Evolutionary conservation across 305 asterid species (phyloP).

Genomic region (Caryopteris hybrid): DNA sequence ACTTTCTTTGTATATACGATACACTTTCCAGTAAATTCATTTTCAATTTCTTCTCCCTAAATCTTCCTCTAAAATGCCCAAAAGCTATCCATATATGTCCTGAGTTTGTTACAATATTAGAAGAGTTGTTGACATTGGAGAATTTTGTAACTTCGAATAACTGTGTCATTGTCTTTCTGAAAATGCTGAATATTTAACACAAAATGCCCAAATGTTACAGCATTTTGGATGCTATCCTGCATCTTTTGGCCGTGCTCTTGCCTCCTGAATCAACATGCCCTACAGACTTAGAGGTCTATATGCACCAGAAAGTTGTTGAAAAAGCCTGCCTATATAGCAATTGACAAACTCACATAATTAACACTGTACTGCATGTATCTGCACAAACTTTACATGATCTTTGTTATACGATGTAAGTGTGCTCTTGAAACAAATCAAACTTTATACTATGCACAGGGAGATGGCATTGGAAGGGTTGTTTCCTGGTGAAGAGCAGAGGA

Average conservation of each 20-base stretch:
- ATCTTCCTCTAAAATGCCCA: neutral
- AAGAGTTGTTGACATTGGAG: neutral
- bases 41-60: neutral
- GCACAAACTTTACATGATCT: slow-evolving; percentile 10
- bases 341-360: neutral
- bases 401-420: neutral
- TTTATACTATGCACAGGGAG: slow-evolving; percentile 55
- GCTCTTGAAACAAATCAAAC: slow-evolving; percentile 14
- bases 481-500: slow-evolving; percentile 80
- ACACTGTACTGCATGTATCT: neutral
- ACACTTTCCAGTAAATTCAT: neutral
- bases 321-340: slow-evolving; percentile 7
- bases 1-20: neutral
- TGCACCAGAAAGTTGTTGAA: neutral
- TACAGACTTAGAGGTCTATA: slow-evolving; percentile 4
- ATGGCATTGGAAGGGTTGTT: slow-evolving; percentile 94
- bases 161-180: slow-evolving; percentile 12
- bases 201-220: neutral
- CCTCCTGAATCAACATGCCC: neutral
- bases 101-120: slow-evolving; percentile 3
- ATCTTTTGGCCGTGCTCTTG: slow-evolving; percentile 11
- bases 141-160: neutral
- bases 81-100: neutral
- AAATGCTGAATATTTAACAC: slow-evolving; percentile 11
- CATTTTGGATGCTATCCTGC: neutral